Conservation (phyloP, 176 grass and related monocot genomes). For the Puccinellia tenuiflora region DNA sequence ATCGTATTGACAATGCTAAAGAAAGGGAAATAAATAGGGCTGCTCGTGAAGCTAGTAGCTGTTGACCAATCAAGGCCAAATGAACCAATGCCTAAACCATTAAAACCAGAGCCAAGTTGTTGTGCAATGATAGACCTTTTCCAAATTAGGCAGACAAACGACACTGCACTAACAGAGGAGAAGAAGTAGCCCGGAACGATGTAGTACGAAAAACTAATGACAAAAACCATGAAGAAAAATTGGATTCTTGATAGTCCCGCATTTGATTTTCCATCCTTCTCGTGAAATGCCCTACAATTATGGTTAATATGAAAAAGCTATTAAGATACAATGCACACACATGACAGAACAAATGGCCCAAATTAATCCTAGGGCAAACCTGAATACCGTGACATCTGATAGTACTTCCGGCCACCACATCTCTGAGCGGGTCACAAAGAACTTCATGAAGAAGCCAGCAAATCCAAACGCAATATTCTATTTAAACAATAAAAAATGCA, state of each 20-base stretch:
- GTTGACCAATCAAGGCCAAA: constrained; percentile 7
- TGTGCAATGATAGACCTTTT: not conserved
- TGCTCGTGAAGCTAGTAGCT: not conserved
- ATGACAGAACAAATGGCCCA: not conserved
- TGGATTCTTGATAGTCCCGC: not conserved
- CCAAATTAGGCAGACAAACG: not conserved
- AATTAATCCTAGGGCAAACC: not conserved
- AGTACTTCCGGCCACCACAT: not conserved
- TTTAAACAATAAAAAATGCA: not conserved
- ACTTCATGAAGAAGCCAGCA: not conserved
- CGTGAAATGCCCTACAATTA: not conserved
- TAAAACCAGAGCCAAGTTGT: constrained; percentile 13
- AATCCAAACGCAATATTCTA: not conserved
- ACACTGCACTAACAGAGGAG: not conserved
- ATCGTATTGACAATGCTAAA: not conserved
- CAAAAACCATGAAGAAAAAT: constrained; percentile 1
- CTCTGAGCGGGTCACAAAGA: not conserved
- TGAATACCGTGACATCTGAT: not conserved
- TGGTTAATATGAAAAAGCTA: not conserved
- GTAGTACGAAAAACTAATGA: constrained; percentile 16
- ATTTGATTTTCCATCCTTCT: not conserved
- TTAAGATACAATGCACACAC: not conserved
- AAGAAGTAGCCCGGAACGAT: not conserved
- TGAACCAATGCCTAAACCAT: constrained; percentile 7
- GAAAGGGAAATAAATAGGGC: not conserved